Base-by-base conservation (phyloP, 1,284 basidiomycete genomes). In the Cryptococcus sp. region DNA sequence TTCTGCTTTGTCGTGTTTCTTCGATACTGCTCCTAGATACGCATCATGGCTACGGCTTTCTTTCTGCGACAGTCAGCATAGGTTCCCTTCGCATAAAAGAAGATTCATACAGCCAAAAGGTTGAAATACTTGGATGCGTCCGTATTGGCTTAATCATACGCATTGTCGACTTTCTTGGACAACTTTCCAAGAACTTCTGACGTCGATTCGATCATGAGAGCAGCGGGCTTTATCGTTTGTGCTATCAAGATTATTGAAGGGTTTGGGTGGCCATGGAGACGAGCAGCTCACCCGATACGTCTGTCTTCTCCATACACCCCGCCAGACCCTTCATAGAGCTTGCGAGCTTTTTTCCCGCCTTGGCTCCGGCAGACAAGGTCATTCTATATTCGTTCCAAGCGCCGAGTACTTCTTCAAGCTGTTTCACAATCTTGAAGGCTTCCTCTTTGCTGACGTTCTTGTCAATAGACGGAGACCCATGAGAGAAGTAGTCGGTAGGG, bases 301-400 rank as follows among this genome's bases (percentile, higher is more conserved):
- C 57, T 0, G 58, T 59, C 50, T 63, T 62, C 32, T 68, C 64
- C 55, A 60, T 55, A 42, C 57, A 46, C 32, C 53, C 61, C 5
- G 37, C 52, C 7, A 68, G 47, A 35, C 61, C 61, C 49, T 58
- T 63, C 50, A 68, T 44, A 3, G 58, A 57, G 4, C 50, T 47
- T 3, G 59, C 64, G 38, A 68, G 46, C 53, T 60, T 63, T 50
- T 53, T 58, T 4, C 62, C 61, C 4, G 61, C 51, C 44, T 62
- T 66, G 3, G 53, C 62, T 6, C 45, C 11, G 5, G 50, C 42
- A 23, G 34, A 35, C 13, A 65, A 11, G 3, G 56, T 58, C 13
- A 59, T 11, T 36, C 64, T 43, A 44, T 66, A 61, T 56, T 68
- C 66, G 46, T 63, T 68, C 64, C 62, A 68, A 3, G 61, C 63